Base-by-base conservation (phyloP, 495 filamentous ascomycete genomes). In the Xylaria curta region DNA sequence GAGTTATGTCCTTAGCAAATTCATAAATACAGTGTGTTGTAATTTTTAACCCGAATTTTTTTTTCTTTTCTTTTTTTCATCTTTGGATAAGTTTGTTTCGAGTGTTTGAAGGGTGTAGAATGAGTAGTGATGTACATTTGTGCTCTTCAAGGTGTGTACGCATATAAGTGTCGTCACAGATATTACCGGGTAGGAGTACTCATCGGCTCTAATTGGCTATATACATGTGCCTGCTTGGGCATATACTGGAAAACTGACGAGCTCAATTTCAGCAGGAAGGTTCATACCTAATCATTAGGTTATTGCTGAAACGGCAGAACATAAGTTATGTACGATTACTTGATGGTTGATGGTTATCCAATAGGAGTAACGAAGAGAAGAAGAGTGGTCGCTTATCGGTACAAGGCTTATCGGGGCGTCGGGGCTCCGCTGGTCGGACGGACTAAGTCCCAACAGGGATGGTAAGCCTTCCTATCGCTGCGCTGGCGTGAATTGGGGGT, bases 381-480 rank as follows among this genome's bases (percentile, higher is more conserved):
- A 53, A 53, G 49, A 26, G 36, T 10, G 0, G 59, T 4, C 7
- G 62, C 62, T 49, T 31, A 46, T 49, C 42, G 42, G 53, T 60
- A 8, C n/a, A 33, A 31, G 59, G 33, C 59, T 66, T 60, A 33
- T 71, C 60, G 69, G 60, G 49, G 49, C 13, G 47, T 71, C 61
- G 62, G 69, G 44, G 38, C 51, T 66, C 69, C 69, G 69, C 62
- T 66, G 62, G 69, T 49, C 69, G 61, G 69, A 6, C 62, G 53
- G 51, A 60, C 69, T 66, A 71, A 8, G n/a, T 49, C 69, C 33
- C 49, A 66, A 71, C 28, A 40, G 58, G 59, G 21, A n/a, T 47
- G 46, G 44, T 21, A 12, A 44, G 46, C 31, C 46, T 28, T 53
- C 44, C 8, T 65, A 49, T 63, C 21, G 51, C 51, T 38, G 49